These are phyloP conservation scores for Eremothecium gossypii DNA, from an alignment of 1,139 yeast species.

Conservation along the genomic window DNA sequence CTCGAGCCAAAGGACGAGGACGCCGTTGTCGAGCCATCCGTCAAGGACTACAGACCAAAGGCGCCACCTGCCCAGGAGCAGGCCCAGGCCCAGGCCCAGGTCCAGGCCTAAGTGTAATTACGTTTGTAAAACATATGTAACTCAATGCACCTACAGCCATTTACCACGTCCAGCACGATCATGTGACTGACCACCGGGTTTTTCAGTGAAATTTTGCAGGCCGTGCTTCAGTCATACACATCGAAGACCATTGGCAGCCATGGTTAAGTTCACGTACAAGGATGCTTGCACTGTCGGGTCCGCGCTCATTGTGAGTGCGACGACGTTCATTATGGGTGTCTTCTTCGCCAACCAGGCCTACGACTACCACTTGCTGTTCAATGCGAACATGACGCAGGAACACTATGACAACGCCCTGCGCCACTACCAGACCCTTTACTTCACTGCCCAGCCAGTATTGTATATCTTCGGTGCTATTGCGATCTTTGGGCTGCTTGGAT, in stretches of 20 bases:
- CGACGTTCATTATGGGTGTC: constrained; percentile 73
- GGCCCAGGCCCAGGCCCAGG: constrained; percentile 22
- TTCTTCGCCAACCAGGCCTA: constrained; percentile 74
- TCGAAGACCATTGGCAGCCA: neutral
- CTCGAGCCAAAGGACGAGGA: constrained; percentile 97
- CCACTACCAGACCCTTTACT: constrained; percentile 61
- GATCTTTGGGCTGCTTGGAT: constrained; percentile 58
- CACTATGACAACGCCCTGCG: constrained; percentile 53
- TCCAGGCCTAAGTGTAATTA: constrained; percentile 31
- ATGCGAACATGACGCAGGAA: constrained; percentile 38
- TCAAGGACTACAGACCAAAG: constrained; percentile 55
- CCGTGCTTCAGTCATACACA: neutral
- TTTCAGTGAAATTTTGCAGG: neutral
- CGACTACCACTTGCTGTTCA: constrained; percentile 72
- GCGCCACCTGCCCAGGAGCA: constrained; percentile 30
- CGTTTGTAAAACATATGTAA: constrained; percentile 6
- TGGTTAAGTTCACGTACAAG: constrained; percentile 7
- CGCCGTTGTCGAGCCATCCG: constrained; percentile 77
- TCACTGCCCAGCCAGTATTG: constrained; percentile 48
- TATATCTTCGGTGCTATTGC: constrained; percentile 36
- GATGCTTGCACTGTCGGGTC: constrained; percentile 25
- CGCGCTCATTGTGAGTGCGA: constrained; percentile 31
- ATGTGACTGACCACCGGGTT: neutral
- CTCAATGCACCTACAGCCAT: neutral
- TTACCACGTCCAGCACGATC: too few species aligned